Conservation (phyloP, 257 asterid species). For the Solanum piurae region DNA sequence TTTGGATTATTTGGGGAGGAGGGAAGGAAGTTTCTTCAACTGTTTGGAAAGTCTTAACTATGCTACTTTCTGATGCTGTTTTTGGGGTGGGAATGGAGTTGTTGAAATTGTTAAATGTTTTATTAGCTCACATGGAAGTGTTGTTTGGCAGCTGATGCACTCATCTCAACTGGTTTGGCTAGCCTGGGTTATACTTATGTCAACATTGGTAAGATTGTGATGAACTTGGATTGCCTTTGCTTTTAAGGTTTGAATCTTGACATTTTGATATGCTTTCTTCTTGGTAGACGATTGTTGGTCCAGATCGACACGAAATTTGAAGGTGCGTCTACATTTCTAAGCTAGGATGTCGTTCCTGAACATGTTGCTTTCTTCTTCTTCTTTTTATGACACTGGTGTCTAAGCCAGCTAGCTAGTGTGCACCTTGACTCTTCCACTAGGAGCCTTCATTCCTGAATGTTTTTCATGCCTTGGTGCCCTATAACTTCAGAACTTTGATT, state of each 20-base stretch:
- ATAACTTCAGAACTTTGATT: neutral
- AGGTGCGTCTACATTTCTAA: conserved; percentile 26
- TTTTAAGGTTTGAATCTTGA: neutral
- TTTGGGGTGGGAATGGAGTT: neutral
- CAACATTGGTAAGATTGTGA: conserved; percentile 54
- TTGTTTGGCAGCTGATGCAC: conserved; percentile 71
- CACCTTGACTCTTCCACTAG: neutral
- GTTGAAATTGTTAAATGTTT: neutral
- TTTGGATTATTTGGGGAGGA: neutral
- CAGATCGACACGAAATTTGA: conserved; percentile 29
- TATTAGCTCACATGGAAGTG: neutral
- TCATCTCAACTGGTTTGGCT: conserved; percentile 79
- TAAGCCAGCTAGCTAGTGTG: neutral
- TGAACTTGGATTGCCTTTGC: neutral
- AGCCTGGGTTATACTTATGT: conserved; percentile 65
- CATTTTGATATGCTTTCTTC: conserved; percentile 7
- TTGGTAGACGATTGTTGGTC: conserved; percentile 98
- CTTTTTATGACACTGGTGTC: neutral
- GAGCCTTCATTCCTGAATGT: neutral
- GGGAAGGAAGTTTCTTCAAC: neutral
- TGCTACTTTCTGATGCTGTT: neutral
- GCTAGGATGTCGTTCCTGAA: neutral
- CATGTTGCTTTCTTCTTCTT: neutral
- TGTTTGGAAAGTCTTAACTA: neutral
- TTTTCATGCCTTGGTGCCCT: neutral